Percentiles rank a stretch among this genome's conserved stretches.
phyloP scores from a whole-genome alignment of 768 basidiomycete genomes.

The Phylloporus sp. region DNA sequence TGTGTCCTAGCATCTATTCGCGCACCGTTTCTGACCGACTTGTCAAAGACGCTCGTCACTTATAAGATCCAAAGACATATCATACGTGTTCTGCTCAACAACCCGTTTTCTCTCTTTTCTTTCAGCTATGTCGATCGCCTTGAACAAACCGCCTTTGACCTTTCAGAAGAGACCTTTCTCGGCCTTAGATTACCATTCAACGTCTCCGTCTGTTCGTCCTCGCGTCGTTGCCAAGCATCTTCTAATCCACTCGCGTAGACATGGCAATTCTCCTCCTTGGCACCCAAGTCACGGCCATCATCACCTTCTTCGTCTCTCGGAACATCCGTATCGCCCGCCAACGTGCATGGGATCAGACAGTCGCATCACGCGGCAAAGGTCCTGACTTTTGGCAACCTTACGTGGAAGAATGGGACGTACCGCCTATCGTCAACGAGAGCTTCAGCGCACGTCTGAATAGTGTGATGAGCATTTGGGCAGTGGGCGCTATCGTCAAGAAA shows the following conservation, averaged over 20 bases:
- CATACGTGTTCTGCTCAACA: slow-evolving; percentile 37
- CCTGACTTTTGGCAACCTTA: slow-evolving; percentile 81
- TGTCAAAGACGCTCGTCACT: too few species aligned
- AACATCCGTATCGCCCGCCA: slow-evolving; percentile 79
- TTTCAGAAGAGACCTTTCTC: slow-evolving; percentile 49
- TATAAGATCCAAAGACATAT: slow-evolving; percentile 56
- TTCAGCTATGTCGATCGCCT: slow-evolving; percentile 24
- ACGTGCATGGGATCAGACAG: slow-evolving; percentile 77
- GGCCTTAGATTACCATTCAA: slow-evolving; percentile 64
- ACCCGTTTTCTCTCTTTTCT: slow-evolving; percentile 28
- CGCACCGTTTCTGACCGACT: background rate
- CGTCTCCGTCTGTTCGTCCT: slow-evolving; percentile 58
- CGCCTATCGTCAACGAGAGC: slow-evolving; percentile 38
- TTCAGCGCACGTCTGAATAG: slow-evolving; percentile 18
- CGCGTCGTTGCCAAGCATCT: background rate
- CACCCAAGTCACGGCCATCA: slow-evolving; percentile 66
- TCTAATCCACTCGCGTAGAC: slow-evolving; percentile 40
- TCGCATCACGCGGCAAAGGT: slow-evolving; percentile 77
- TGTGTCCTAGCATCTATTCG: slow-evolving; percentile 26
- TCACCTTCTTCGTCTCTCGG: slow-evolving; percentile 76
- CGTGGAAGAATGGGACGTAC: slow-evolving; percentile 73
- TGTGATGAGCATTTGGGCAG: slow-evolving; percentile 14
- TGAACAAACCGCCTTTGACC: slow-evolving; percentile 25
- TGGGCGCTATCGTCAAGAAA: slow-evolving; percentile 17
- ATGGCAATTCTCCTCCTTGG: slow-evolving; percentile 71